Percentiles rank a stretch among this genome's conserved stretches.
Evolutionary conservation across 257 asterid genomes (phyloP).

Genomic region (Striga asiatica): DNA sequence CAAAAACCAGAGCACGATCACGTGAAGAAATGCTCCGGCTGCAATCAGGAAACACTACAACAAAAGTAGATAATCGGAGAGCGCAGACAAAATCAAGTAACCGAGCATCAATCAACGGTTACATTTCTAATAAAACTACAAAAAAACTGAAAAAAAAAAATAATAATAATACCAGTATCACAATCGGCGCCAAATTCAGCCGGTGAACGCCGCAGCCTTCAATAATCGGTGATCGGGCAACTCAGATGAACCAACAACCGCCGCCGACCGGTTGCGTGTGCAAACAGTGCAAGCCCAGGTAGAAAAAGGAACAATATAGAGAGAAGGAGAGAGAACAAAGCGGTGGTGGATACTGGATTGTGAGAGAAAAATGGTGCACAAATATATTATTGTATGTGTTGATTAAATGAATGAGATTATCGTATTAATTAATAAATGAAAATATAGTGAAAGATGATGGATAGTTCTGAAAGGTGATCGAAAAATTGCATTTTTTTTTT

Average conservation of each 20-base stretch:
- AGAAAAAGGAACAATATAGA: background rate
- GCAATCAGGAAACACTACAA: slow-evolving; percentile 8
- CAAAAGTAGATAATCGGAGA: background rate
- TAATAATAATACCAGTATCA: too few species aligned
- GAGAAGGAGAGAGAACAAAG: too few species aligned
- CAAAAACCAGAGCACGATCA: slow-evolving; percentile 13
- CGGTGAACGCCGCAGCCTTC: slow-evolving; percentile 5
- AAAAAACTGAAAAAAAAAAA: background rate
- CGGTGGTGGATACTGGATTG: too few species aligned
- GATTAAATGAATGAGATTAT: slow-evolving; percentile 16
- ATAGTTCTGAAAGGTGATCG: background rate
- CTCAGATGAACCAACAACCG: slow-evolving; percentile 19
- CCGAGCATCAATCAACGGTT: background rate
- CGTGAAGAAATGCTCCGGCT: background rate
- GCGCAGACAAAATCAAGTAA: slow-evolving; percentile 1
- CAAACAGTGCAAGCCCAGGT: slow-evolving; percentile 7
- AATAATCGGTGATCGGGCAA: slow-evolving; percentile 19
- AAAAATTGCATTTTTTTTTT: too few species aligned
- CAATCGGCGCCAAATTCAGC: background rate
- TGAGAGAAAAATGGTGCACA: slow-evolving; percentile 19
- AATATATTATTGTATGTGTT: slow-evolving; percentile 9
- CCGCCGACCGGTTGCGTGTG: slow-evolving; percentile 11
- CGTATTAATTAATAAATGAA: background rate
- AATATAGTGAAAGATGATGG: background rate
- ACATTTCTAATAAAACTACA: background rate